Conservation (phyloP, 306 rosid species). For the Malus fusca region DNA sequence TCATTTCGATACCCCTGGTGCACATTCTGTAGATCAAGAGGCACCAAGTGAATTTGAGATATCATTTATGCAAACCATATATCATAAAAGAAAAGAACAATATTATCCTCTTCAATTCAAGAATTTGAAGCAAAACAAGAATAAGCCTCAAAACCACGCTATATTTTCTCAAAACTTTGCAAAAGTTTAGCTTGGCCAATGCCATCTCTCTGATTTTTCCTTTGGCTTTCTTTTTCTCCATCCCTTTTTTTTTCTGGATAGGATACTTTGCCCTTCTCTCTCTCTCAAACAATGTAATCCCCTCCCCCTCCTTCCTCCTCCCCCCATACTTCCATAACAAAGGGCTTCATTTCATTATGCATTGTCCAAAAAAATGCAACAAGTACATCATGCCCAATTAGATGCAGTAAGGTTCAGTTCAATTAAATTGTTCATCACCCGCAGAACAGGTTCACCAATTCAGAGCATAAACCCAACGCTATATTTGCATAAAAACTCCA, state of each 20-base stretch:
- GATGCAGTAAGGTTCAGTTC: background rate
- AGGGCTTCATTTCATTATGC: background rate
- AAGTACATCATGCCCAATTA: background rate
- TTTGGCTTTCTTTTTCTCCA: background rate
- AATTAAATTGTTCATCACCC: background rate
- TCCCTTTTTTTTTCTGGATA: background rate
- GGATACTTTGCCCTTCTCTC: background rate
- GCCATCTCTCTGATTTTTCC: background rate
- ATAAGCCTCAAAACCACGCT: background rate
- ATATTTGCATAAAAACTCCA: background rate
- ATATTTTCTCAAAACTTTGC: background rate
- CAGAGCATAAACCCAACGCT: background rate
- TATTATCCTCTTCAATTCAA: background rate
- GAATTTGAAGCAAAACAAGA: conserved; percentile 3
- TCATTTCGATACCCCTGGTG: conserved; percentile 72
- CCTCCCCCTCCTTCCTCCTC: background rate
- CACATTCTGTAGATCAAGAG: conserved; percentile 54
- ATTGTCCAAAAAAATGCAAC: background rate
- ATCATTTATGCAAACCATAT: background rate
- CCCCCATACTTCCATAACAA: background rate
- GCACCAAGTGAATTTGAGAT: conserved; percentile 2
- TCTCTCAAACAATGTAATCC: background rate
- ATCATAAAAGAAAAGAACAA: background rate
- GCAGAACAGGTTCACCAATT: background rate
- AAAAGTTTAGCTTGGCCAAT: background rate